Percentiles rank a stretch among this genome's conserved stretches.
These are phyloP conservation scores for Trametes maxima DNA, from an alignment of 768 basidiomycete genomes.

Conservation along the genomic window DNA sequence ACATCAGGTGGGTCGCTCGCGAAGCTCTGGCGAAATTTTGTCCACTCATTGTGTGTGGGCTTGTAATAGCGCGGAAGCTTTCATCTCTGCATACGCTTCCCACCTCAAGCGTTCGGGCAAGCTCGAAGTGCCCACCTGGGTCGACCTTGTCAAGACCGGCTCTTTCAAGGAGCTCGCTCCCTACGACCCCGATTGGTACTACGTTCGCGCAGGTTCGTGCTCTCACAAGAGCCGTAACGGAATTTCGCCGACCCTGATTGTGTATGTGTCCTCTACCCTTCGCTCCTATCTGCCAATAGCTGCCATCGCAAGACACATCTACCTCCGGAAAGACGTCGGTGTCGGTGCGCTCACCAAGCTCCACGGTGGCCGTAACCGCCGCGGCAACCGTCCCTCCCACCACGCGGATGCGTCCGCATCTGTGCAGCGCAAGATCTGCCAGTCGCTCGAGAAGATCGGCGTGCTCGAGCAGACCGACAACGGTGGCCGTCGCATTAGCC, in stretches of 20 bases:
- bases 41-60: slow-evolving; percentile 20
- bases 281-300: slow-evolving; percentile 46
- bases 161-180: slow-evolving; percentile 97
- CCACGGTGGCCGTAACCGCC: slow-evolving; percentile 93
- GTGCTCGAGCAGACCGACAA: slow-evolving; percentile 93
- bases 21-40: slow-evolving; percentile 5
- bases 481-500: slow-evolving; percentile 93
- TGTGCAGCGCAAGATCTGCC: slow-evolving; percentile 94
- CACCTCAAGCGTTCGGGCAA: slow-evolving; percentile 98
- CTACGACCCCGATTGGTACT: slow-evolving; percentile 99
- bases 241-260: not conserved
- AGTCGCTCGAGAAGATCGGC: slow-evolving; percentile 98
- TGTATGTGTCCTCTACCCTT: not conserved
- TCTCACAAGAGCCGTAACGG: not conserved
- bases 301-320: slow-evolving; percentile 97
- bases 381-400: slow-evolving; percentile 96
- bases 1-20: slow-evolving; percentile 59
- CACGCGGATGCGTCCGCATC: slow-evolving; percentile 84
- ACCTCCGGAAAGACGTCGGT: slow-evolving; percentile 97
- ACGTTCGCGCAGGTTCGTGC: slow-evolving; percentile 91
- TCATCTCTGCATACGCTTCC: slow-evolving; percentile 92
- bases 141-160: slow-evolving; percentile 98
- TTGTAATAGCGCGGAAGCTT: slow-evolving; percentile 77
- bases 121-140: slow-evolving; percentile 98
- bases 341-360: slow-evolving; percentile 93